Percentiles rank a stretch among this genome's conserved stretches.
Conservation (phyloP, 805 yeast genomes). For the Priceomyces haplophilus region DNA sequence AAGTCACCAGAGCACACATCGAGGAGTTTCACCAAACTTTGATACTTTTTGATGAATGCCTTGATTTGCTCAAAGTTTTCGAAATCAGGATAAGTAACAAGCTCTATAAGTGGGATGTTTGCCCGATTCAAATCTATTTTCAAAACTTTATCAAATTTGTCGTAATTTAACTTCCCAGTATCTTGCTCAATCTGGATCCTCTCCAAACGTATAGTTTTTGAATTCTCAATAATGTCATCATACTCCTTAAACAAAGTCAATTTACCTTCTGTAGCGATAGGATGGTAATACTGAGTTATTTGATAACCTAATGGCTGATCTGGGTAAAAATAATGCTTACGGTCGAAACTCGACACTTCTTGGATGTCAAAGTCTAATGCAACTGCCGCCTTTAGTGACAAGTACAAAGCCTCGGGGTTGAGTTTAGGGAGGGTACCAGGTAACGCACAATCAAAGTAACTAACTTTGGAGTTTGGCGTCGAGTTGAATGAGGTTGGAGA, state of each 20-base stretch:
- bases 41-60: slow-evolving; percentile 78
- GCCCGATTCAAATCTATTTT: slow-evolving; percentile 80
- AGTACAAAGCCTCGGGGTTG: slow-evolving; percentile 68
- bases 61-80: slow-evolving; percentile 62
- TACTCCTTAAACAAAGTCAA: slow-evolving; percentile 45
- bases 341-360: slow-evolving; percentile 65
- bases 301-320: slow-evolving; percentile 97
- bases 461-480: slow-evolving; percentile 65
- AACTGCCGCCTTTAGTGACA: slow-evolving; percentile 69
- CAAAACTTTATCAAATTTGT: slow-evolving; percentile 32
- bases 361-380: slow-evolving; percentile 64
- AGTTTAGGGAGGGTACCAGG: slow-evolving; percentile 92
- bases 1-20: slow-evolving; percentile 84
- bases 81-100: slow-evolving; percentile 90
- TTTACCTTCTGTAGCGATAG: slow-evolving; percentile 69
- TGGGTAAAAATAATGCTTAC: slow-evolving; percentile 94
- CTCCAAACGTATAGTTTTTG: slow-evolving; percentile 55
- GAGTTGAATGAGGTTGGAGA: slow-evolving; percentile 44
- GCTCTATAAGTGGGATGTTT: slow-evolving; percentile 81
- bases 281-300: slow-evolving; percentile 83
- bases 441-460: slow-evolving; percentile 78
- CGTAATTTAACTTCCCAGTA: slow-evolving; percentile 76
- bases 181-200: slow-evolving; percentile 95
- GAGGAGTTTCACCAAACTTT: slow-evolving; percentile 62
- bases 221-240: slow-evolving; percentile 50